Base-by-base conservation (phyloP, 2,329 filamentous ascomycete species). In the Aspergillus awamori region DNA sequence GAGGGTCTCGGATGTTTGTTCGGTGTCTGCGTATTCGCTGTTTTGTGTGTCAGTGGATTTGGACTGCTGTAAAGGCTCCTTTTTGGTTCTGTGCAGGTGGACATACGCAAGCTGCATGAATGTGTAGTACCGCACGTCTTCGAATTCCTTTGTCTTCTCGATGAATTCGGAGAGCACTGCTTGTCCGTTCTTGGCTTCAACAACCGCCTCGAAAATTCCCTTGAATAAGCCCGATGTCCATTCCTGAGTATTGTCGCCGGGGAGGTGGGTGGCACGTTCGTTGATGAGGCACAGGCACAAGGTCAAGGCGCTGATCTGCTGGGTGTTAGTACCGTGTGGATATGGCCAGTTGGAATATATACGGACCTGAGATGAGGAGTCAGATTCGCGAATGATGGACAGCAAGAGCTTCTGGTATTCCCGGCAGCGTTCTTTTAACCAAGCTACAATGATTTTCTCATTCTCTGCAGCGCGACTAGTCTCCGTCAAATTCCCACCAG, bases 81-180 rank as follows among this genome's bases (percentile, higher is more conserved):
- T 13, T 39, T 22, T 10, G 30, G 30, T 10, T 13, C 24, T n/a
- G 24, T 28, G 47, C 28, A 33, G n/a, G 8, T 52, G 3, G 15
- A 81, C 87, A 69, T 84, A 92, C 89, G 86, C 86, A 67, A 96
- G 81, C 13, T 86, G 85, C 69, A 88, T 84, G 72, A 96, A 91
- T 0, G 92, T 92, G 75, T 90, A 92, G 75, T 89, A 96, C 65
- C 92, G 85, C 62, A 97, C 83, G 75, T 98, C 95, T 70, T 95
- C 90, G 72, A 89, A 93, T 74, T 89, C 83, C 73, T 91, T 88
- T 53, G 93, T 82, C 66, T 92, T 92, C 60, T 91, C 85, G 26
- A 89, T 82, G 55, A 94, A 97, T 58, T 92, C 88, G 51, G 86
- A 82, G 54, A 87, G 84, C n/a, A 89, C 81, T 38, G 84, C 82